Percentiles rank a stretch among this genome's conserved stretches.
These are phyloP conservation scores for Petasospora rhodanensis DNA, from an alignment of 1,139 yeast genomes.

Conservation along the genomic window DNA sequence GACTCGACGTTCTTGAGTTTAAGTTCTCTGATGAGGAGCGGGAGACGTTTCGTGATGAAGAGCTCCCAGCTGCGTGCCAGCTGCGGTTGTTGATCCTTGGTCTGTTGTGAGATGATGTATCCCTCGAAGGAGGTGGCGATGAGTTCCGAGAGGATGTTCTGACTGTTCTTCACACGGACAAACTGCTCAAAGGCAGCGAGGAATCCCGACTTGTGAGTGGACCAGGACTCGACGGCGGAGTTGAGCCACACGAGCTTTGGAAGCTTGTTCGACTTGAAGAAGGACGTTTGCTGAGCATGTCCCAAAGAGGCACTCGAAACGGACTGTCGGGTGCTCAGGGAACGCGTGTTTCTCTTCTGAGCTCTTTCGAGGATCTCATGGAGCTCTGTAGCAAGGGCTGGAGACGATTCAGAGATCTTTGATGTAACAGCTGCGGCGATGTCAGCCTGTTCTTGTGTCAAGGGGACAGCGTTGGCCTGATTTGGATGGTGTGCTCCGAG, in stretches of 20 bases:
- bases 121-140: slow-evolving; percentile 23
- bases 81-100: slow-evolving; percentile 4
- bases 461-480: slow-evolving; percentile 3
- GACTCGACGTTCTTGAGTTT: slow-evolving; percentile 23
- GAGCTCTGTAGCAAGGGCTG: slow-evolving; percentile 12
- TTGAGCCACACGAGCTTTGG: slow-evolving; percentile 25
- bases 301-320: slow-evolving; percentile 6
- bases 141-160: slow-evolving; percentile 23
- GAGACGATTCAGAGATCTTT: slow-evolving; percentile 5
- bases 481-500: slow-evolving; percentile 10
- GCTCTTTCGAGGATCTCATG: slow-evolving; percentile 8
- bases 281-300: slow-evolving; percentile 13
- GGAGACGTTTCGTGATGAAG: slow-evolving; percentile 21
- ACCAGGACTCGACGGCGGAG: slow-evolving; percentile 19
- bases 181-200: slow-evolving; percentile 22
- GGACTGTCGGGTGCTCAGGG: slow-evolving; percentile 5
- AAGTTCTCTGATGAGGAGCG: slow-evolving; percentile 19
- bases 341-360: slow-evolving; percentile 12
- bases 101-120: slow-evolving; percentile 16
- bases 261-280: slow-evolving; percentile 20
- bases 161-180: slow-evolving; percentile 22
- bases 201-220: slow-evolving; percentile 16
- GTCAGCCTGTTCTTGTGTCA: slow-evolving; percentile 17
- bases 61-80: slow-evolving; percentile 22
- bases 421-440: slow-evolving; percentile 10